phyloP scores from a whole-genome alignment of 169 alveolate species.

The Plasmodium adleri region DNA sequence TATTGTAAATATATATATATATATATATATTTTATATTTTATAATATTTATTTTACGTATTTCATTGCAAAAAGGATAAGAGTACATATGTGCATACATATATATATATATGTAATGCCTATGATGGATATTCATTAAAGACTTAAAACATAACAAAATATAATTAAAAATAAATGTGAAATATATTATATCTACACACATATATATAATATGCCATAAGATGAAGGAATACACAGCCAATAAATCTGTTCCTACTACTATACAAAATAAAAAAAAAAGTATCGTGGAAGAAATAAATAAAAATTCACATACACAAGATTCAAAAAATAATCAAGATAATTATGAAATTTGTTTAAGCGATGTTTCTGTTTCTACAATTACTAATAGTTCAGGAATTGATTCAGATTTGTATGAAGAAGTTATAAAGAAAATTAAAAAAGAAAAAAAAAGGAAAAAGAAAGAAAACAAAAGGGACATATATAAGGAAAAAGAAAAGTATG shows the following conservation, averaged over 20 bases:
- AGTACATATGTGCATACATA: too few species aligned
- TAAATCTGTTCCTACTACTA: neutral
- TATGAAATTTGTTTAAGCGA: conserved; percentile 39
- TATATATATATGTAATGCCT: too few species aligned
- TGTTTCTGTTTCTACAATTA: conserved; percentile 63
- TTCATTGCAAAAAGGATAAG: too few species aligned
- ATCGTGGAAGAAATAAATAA: neutral
- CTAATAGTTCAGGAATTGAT: conserved; percentile 73
- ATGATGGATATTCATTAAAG: too few species aligned
- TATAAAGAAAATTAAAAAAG: conserved; percentile 51
- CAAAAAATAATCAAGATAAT: too few species aligned
- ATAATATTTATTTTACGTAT: too few species aligned
- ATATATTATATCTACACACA: too few species aligned
- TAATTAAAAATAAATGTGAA: too few species aligned
- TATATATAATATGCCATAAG: too few species aligned
- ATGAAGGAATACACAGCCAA: neutral
- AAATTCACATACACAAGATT: neutral
- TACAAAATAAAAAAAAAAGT: neutral
- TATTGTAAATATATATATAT: too few species aligned
- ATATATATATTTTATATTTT: too few species aligned
- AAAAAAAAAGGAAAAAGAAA: conserved; percentile 30
- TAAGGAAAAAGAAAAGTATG: neutral
- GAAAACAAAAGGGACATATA: conserved; percentile 25
- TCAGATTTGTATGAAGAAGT: conserved; percentile 72
- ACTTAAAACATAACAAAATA: too few species aligned